These are phyloP conservation scores for Fraxinus cuspidata DNA, from an alignment of 257 asterid species.

Conservation along the genomic window DNA sequence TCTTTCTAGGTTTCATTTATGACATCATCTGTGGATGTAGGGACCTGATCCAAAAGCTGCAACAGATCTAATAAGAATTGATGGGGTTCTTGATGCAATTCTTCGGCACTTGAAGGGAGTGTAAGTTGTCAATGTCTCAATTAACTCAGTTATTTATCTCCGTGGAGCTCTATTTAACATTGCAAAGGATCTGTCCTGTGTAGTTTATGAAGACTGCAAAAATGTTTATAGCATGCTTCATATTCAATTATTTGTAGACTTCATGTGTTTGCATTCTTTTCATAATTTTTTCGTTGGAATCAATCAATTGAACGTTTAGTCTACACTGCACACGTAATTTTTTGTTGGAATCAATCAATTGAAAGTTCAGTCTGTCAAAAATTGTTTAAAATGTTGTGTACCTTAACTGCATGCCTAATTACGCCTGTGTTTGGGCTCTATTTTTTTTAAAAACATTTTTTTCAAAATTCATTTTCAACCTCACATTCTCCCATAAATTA, in stretches of 20 bases:
- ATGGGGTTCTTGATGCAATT: slow-evolving; percentile 78
- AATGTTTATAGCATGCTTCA: background rate
- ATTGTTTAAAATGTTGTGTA: background rate
- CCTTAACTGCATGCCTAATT: background rate
- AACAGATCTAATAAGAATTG: slow-evolving; percentile 69
- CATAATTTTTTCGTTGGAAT: background rate
- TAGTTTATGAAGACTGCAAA: background rate
- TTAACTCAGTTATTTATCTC: slow-evolving; percentile 14
- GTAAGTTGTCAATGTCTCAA: slow-evolving; percentile 48
- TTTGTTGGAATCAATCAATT: background rate
- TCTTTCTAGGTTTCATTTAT: slow-evolving; percentile 15
- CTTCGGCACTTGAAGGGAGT: slow-evolving; percentile 76
- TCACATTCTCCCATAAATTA: no score
- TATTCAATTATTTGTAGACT: background rate
- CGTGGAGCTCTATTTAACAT: slow-evolving; percentile 18
- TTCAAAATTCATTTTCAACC: no score
- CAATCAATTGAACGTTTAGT: background rate
- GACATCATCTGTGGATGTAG: slow-evolving; percentile 46
- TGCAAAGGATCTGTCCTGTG: slow-evolving; percentile 4
- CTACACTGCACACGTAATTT: background rate
- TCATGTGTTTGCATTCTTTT: background rate
- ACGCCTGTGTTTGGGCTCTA: no score
- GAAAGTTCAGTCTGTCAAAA: background rate
- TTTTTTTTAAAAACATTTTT: no score
- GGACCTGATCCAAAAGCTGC: slow-evolving; percentile 90